Conservation (phyloP, 2,329 filamentous ascomycete genomes). For the Aspergillus ochraceoroseus region DNA sequence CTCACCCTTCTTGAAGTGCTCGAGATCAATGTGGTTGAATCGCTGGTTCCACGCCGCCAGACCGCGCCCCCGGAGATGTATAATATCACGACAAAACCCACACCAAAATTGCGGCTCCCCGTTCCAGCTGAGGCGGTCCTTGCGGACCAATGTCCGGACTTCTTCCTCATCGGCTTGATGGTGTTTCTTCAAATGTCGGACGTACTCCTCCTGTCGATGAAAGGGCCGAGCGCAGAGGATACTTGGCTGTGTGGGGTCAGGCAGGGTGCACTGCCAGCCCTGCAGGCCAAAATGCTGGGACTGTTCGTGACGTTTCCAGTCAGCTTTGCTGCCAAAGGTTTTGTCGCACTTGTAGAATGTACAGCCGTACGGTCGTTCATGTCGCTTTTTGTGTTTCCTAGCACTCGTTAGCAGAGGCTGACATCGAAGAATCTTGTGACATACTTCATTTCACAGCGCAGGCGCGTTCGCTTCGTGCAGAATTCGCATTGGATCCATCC, state of each 20-base stretch:
- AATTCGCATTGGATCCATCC: conserved; percentile 30
- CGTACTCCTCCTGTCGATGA: conserved; percentile 56
- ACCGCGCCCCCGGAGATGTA: conserved; percentile 50
- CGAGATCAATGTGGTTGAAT: conserved; percentile 68
- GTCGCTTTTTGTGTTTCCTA: conserved; percentile 80
- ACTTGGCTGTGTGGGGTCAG: conserved; percentile 21
- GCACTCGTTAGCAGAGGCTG: no score
- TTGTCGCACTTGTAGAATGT: conserved; percentile 67
- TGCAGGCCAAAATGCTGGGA: conserved; percentile 69
- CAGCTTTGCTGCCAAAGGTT: conserved; percentile 83
- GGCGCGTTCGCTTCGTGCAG: conserved; percentile 30
- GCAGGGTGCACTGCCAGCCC: conserved; percentile 63
- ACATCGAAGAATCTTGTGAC: no score
- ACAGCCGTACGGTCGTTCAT: conserved; percentile 75
- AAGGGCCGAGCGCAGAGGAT: conserved; percentile 55
- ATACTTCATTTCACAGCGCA: conserved; percentile 40
- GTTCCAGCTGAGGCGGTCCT: conserved; percentile 60
- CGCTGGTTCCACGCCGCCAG: conserved; percentile 57
- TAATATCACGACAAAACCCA: conserved; percentile 65
- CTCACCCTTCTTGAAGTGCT: conserved; percentile 42
- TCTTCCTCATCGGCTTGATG: conserved; percentile 41
- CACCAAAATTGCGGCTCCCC: conserved; percentile 73
- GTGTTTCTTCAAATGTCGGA: conserved; percentile 54
- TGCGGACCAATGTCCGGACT: conserved; percentile 40
- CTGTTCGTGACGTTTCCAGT: conserved; percentile 89